These are phyloP conservation scores for Pseudopyricularia cyperi DNA, from an alignment of 2,329 filamentous ascomycete genomes.

Conservation along the genomic window DNA sequence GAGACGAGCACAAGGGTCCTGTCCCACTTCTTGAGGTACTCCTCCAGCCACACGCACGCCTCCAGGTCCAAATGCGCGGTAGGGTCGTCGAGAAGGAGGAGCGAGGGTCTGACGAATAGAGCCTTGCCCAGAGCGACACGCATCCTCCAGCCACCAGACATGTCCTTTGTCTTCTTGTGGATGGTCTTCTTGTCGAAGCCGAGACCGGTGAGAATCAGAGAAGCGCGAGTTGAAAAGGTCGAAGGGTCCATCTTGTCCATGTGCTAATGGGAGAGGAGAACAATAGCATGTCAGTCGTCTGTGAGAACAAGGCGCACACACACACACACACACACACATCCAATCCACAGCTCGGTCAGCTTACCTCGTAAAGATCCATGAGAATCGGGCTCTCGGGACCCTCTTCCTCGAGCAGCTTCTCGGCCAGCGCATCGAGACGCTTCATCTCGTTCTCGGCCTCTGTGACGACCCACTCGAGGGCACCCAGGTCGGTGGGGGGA, in stretches of 20 bases:
- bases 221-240: constrained; percentile 90
- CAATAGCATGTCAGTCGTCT: not conserved
- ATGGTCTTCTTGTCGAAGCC: constrained; percentile 99
- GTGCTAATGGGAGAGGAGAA: constrained; percentile 43
- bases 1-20: constrained; percentile 92
- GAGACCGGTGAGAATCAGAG: constrained; percentile 93
- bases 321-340: too few relatives aligned
- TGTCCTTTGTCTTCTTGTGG: constrained; percentile 99
- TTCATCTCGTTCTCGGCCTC: constrained; percentile 92
- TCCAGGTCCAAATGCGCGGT: constrained; percentile 99
- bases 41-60: constrained; percentile 98
- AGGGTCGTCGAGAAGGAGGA: constrained; percentile 92
- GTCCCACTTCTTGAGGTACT: constrained; percentile 99
- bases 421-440: constrained; percentile 74
- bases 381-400: constrained; percentile 84
- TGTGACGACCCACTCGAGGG: constrained; percentile 91
- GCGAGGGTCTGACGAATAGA: constrained; percentile 93
- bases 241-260: constrained; percentile 99
- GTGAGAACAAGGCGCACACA: not conserved
- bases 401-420: constrained; percentile 81
- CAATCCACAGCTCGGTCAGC: constrained; percentile 16
- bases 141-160: constrained; percentile 99
- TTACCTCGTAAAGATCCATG: constrained; percentile 90
- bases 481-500: constrained; percentile 74
- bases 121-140: constrained; percentile 95